Conservation (phyloP, 179 eudicot genomes). For the Spinacia oleracea region DNA sequence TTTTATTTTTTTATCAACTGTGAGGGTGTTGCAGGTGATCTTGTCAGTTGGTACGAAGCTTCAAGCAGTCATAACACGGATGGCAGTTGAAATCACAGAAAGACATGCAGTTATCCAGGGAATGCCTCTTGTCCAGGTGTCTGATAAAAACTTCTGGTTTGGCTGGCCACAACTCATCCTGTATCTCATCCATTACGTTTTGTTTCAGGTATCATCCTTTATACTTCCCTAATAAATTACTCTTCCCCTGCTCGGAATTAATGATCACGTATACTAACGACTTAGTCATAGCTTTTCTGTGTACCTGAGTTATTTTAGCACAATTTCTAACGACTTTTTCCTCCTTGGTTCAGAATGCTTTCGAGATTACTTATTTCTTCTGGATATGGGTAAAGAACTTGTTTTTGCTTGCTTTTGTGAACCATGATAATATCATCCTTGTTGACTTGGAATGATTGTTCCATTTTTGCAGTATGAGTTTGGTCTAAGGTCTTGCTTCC, state of each 20-base stretch:
- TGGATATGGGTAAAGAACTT: conserved; percentile 66
- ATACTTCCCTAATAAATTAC: not conserved
- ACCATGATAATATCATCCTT: not conserved
- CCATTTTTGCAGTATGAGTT: conserved; percentile 62
- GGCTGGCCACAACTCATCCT: conserved; percentile 59
- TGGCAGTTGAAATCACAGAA: conserved; percentile 86
- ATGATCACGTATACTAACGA: too few relatives aligned
- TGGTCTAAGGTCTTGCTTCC: conserved; percentile 69
- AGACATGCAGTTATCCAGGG: conserved; percentile 88
- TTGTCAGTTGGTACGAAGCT: conserved; percentile 85
- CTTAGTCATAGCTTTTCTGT: not conserved
- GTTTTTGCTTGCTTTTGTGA: not conserved
- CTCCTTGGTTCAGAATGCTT: conserved; percentile 64
- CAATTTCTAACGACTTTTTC: not conserved
- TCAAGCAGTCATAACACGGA: conserved; percentile 70
- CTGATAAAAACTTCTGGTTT: conserved; percentile 82
- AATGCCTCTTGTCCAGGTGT: conserved; percentile 80
- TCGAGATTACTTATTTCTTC: conserved; percentile 74
- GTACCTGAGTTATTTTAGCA: not conserved
- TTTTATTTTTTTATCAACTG: conserved; percentile 28
- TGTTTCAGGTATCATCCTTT: conserved; percentile 57
- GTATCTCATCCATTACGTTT: conserved; percentile 63
- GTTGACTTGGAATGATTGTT: not conserved
- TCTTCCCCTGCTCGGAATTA: too few relatives aligned
- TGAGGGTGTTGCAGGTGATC: conserved; percentile 44